Evolutionary conservation across 2,329 filamentous ascomycete genomes (phyloP).

Genomic region (Didymosphaeria variabile): DNA sequence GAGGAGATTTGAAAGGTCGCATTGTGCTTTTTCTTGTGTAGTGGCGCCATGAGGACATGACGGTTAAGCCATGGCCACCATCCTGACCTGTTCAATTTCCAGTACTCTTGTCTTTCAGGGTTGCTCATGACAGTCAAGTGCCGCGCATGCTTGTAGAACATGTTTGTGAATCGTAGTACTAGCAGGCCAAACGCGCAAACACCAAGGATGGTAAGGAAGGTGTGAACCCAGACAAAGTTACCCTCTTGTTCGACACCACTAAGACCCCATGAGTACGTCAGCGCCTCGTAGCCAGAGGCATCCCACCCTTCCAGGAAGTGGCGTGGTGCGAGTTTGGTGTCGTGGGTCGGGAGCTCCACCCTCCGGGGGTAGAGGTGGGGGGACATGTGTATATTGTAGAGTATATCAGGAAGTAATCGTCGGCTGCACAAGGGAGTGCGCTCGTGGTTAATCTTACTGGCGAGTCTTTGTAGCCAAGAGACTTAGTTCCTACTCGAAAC

Average conservation of each 20-base stretch:
- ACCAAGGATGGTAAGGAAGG: constrained; percentile 50
- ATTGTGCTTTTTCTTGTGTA: constrained; percentile 80
- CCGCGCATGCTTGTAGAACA: constrained; percentile 55
- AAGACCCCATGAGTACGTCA: constrained; percentile 55
- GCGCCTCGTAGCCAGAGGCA: constrained; percentile 37
- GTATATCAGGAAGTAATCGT: not conserved
- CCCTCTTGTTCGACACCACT: constrained; percentile 57
- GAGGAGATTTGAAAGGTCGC: constrained; percentile 73
- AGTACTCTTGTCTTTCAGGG: constrained; percentile 54
- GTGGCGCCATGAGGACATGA: constrained; percentile 73
- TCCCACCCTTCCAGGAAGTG: constrained; percentile 44
- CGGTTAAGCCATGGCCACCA: constrained; percentile 69
- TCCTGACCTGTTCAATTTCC: constrained; percentile 54
- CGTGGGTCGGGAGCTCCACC: constrained; percentile 25
- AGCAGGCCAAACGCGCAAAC: constrained; percentile 50
- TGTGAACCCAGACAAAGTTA: constrained; percentile 59
- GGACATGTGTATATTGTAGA: constrained; percentile 35
- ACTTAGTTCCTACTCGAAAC: not conserved
- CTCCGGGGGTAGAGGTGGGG: constrained; percentile 34
- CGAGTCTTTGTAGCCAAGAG: not conserved
- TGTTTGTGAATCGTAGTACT: constrained; percentile 52
- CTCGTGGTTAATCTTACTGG: not conserved
- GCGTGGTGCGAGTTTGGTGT: constrained; percentile 25
- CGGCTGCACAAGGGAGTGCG: not conserved
- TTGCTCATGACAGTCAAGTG: constrained; percentile 56